Conservation (phyloP, 2,329 filamentous ascomycete species). For the Cordyceps fumosorosea region DNA sequence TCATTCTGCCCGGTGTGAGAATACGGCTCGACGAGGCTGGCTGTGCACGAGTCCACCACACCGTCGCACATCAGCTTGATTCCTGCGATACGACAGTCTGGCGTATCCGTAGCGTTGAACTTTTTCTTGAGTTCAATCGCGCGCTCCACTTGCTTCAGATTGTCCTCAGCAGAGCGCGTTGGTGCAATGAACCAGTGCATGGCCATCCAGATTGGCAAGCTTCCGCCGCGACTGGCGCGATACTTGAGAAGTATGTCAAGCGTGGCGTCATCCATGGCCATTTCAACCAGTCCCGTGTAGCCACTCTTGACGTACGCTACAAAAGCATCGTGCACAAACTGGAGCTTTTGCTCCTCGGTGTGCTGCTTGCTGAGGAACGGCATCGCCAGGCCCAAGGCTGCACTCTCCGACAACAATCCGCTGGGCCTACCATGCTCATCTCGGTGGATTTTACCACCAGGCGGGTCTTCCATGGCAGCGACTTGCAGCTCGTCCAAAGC, state of each 20-base stretch:
- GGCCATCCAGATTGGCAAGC: slow-evolving; percentile 31
- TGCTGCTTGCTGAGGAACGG: slow-evolving; percentile 32
- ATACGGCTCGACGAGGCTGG: slow-evolving; percentile 51
- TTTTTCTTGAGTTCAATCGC: slow-evolving; percentile 30
- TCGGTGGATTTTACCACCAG: slow-evolving; percentile 35
- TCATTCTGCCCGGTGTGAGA: slow-evolving; percentile 34
- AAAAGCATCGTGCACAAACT: slow-evolving; percentile 31
- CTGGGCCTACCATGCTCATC: slow-evolving; percentile 32
- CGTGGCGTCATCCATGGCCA: slow-evolving; percentile 41
- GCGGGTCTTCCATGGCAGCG: slow-evolving; percentile 31
- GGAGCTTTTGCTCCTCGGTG: slow-evolving; percentile 30
- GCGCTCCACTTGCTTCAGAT: slow-evolving; percentile 31
- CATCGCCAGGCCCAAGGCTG: slow-evolving; percentile 34
- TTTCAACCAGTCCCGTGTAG: slow-evolving; percentile 39
- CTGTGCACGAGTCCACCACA: slow-evolving; percentile 57
- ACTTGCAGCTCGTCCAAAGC: slow-evolving; percentile 34
- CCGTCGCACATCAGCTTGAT: slow-evolving; percentile 60
- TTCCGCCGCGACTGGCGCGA: slow-evolving; percentile 22
- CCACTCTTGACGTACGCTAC: slow-evolving; percentile 33
- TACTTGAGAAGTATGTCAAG: slow-evolving; percentile 33
- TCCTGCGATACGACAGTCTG: slow-evolving; percentile 45
- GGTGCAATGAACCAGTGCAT: slow-evolving; percentile 39
- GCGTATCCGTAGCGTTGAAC: slow-evolving; percentile 29
- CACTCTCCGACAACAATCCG: slow-evolving; percentile 36
- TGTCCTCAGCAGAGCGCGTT: slow-evolving; percentile 24